These are phyloP conservation scores for Apostasia ramifera DNA, from an alignment of 106 monocot genomes.

Conservation along the genomic window DNA sequence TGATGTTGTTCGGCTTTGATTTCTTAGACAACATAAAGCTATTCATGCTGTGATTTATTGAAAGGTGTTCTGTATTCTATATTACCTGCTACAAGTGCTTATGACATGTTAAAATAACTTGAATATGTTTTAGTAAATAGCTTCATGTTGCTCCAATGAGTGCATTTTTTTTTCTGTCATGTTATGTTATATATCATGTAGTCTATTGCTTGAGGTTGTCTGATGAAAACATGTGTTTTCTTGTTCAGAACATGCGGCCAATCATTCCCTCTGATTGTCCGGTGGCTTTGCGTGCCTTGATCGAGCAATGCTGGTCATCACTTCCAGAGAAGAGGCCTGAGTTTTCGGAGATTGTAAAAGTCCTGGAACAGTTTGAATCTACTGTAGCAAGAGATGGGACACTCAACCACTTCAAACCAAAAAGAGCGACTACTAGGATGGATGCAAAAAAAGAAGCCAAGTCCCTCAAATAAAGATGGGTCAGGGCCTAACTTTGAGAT, in stretches of 20 bases:
- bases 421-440: slow-evolving; percentile 31
- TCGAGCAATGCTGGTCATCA: slow-evolving; percentile 63
- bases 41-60: no score
- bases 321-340: slow-evolving; percentile 63
- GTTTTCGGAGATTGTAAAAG: slow-evolving; percentile 65
- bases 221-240: neutral
- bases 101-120: no score
- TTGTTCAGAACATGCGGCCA: slow-evolving; percentile 61
- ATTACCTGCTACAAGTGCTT: no score
- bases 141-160: no score
- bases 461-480: no score
- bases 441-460: slow-evolving; percentile 31
- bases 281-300: slow-evolving; percentile 31
- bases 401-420: slow-evolving; percentile 26
- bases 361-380: slow-evolving; percentile 55
- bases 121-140: no score
- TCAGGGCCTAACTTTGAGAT: no score
- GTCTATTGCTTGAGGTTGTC: neutral
- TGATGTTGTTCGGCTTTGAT: no score
- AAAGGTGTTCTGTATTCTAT: no score
- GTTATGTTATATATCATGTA: no score
- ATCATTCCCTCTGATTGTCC: slow-evolving; percentile 40
- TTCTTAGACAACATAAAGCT: no score
- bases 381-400: slow-evolving; percentile 32
- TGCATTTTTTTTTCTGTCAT: no score